These are phyloP conservation scores for Ustilago loliicola DNA, from an alignment of 1,284 basidiomycete genomes.

Conservation along the genomic window DNA sequence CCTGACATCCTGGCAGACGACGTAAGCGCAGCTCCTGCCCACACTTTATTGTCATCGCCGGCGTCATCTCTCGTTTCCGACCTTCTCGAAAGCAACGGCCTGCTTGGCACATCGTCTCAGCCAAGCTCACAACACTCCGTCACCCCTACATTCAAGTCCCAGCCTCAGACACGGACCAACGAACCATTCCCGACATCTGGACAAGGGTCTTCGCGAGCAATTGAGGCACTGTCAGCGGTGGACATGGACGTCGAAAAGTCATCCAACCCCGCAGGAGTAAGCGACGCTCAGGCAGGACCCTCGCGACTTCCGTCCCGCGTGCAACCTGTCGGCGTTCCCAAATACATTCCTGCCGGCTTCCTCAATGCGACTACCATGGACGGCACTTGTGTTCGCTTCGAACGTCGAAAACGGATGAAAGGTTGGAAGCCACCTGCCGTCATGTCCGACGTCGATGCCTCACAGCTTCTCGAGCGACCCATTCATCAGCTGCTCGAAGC, in stretches of 20 bases:
- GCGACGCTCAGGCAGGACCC: constrained; percentile 16
- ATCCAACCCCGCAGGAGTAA: neutral
- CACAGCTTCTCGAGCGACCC: constrained; percentile 56
- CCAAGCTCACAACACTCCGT: constrained; percentile 37
- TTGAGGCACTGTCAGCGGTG: constrained; percentile 23
- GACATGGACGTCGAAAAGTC: constrained; percentile 3
- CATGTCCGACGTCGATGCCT: constrained; percentile 46
- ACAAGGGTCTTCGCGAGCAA: constrained; percentile 26
- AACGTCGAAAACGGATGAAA: constrained; percentile 55
- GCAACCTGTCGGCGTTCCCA: constrained; percentile 41
- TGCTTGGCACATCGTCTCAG: constrained; percentile 35
- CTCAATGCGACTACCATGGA: constrained; percentile 50
- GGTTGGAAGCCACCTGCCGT: constrained; percentile 58
- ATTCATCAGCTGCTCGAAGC: constrained; percentile 59
- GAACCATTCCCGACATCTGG: constrained; percentile 19
- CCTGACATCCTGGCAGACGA: neutral
- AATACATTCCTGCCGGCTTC: constrained; percentile 65
- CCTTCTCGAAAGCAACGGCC: constrained; percentile 44
- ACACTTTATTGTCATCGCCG: neutral
- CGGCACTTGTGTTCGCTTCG: constrained; percentile 54
- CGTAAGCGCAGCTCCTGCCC: neutral
- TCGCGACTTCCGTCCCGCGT: constrained; percentile 20
- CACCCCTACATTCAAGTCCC: constrained; percentile 4
- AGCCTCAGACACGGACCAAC: constrained; percentile 6
- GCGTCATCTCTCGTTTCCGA: constrained; percentile 28